Base-by-base conservation (phyloP, 179 eudicot species). In the Dionaea muscipula region DNA sequence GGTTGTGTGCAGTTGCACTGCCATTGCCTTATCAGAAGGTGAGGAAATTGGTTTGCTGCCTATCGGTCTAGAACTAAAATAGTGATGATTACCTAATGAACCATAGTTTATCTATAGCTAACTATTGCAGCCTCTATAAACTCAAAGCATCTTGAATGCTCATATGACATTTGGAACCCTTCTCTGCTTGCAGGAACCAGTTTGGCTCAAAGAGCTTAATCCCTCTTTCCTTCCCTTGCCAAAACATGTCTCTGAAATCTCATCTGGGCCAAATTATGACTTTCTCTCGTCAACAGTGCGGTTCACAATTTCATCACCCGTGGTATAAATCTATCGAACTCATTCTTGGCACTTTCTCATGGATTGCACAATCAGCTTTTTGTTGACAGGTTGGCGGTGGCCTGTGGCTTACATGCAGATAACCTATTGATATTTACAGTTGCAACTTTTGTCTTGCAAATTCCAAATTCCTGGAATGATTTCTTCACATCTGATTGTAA, bases 251-350 rank as follows among this genome's bases (percentile, higher is more conserved):
- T 84, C 81, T 56, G 88, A 79, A 66, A 87, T 91, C 53, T 75
- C 82, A 40, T 81, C 98, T 8, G 98, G 95, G 52, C 69, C 98
- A 45, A 91, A 87, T 75, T 87, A 87, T 71, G 95, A 91, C 61
- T 91, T 65, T 66, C 64, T 78, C 56, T 86, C 98, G 22, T 82
- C 88, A 60, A 78, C 68, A 38, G 68, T 91, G 86, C 95, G 98
- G 61, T 82, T 82, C 62, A 84, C 94, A 38, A 62, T 87, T 65
- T 82, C 88, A 33, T 78, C 98, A 22, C 98, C 95, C 1, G 80
- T 91, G 95, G 97, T 90, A 87, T 52, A 61, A 43, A 50, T 36
- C 39, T 15, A 40, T 59, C 28, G n/a, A 23, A 22, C 22, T 44
- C 31, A 11, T 18, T 43, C 1, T 43, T 43, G 19, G 13, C 16